These are phyloP conservation scores for Besnoitia besnoiti DNA, from an alignment of 169 alveolate genomes.

Conservation along the genomic window DNA sequence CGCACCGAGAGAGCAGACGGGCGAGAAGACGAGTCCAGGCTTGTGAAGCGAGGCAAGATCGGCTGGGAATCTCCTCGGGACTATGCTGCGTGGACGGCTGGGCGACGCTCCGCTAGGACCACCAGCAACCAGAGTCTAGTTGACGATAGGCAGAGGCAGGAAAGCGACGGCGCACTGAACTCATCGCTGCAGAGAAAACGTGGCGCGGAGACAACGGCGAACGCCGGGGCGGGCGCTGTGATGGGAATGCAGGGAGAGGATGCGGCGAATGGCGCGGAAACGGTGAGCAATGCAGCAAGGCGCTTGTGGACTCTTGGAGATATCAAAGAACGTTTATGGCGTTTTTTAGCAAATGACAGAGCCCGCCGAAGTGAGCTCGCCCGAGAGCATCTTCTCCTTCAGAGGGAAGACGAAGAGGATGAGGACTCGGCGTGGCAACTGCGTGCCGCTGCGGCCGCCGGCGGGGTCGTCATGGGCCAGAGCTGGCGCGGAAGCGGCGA, in stretches of 20 bases:
- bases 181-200: neutral
- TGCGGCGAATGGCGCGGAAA: neutral
- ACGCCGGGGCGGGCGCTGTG: neutral
- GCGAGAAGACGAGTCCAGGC: neutral
- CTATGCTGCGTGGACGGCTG: no score
- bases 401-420: neutral
- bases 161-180: neutral
- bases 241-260: neutral
- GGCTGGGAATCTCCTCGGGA: neutral
- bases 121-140: no score
- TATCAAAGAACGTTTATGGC: neutral
- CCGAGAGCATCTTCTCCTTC: neutral
- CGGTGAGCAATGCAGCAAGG: neutral
- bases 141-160: no score
- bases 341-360: neutral
- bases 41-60: neutral
- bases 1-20: neutral
- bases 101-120: no score
- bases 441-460: constrained; percentile 7
- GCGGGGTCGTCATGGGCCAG: neutral
- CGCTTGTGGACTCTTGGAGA: neutral
- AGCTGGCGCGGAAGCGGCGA: neutral
- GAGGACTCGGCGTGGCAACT: neutral
- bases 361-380: neutral
- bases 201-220: neutral